These are phyloP conservation scores for Colletotrichum sp. DNA, from an alignment of 2,329 filamentous ascomycete genomes.

Conservation along the genomic window DNA sequence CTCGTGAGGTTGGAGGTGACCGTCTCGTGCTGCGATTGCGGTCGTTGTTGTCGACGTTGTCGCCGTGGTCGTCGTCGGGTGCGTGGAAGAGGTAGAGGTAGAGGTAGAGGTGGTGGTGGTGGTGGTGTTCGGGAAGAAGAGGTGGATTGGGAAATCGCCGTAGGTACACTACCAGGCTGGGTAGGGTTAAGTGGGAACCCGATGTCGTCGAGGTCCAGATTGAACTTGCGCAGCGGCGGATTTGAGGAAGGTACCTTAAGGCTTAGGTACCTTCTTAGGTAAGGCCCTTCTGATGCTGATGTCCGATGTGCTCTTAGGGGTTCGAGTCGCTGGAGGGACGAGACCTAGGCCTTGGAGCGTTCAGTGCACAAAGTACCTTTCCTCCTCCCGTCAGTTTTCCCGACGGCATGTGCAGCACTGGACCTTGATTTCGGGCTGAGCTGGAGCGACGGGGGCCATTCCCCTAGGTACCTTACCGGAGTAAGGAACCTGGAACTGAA, in stretches of 20 bases:
- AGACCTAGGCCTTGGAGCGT: not conserved
- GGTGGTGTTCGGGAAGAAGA: not conserved
- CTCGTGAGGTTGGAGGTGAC: not conserved
- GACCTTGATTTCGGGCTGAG: not conserved
- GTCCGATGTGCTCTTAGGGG: not conserved
- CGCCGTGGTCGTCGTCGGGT: not conserved
- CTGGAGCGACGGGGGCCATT: not conserved
- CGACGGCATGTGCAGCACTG: not conserved
- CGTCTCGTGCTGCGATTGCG: not conserved
- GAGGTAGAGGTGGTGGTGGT: not conserved
- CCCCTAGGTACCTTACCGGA: too few relatives aligned
- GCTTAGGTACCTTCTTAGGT: constrained; percentile 1
- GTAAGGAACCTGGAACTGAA: too few relatives aligned
- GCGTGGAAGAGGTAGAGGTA: not conserved
- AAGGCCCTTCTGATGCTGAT: not conserved
- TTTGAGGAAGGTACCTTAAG: not conserved
- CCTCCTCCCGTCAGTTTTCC: not conserved
- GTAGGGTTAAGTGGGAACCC: not conserved
- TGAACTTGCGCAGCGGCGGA: constrained; percentile 6
- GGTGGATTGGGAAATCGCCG: not conserved
- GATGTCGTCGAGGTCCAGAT: constrained; percentile 13
- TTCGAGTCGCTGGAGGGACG: not conserved
- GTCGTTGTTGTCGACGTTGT: not conserved
- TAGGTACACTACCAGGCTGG: not conserved
- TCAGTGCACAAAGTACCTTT: not conserved